Evolutionary conservation across 345 rosid species (phyloP).

Genomic region (Bretschneidera sinensis): DNA sequence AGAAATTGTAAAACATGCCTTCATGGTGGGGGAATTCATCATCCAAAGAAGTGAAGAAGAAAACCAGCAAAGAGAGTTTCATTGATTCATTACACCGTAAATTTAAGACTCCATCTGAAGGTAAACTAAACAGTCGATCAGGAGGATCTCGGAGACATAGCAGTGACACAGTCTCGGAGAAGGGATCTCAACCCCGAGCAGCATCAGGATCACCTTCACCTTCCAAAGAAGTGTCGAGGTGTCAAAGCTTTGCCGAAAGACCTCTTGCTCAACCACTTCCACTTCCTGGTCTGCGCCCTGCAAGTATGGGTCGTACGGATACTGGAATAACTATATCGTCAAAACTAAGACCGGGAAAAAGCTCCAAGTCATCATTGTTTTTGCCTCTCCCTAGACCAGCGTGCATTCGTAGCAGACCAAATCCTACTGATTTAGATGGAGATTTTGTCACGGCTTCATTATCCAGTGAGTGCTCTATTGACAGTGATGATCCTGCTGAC

Average conservation of each 20-base stretch:
- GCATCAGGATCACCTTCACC: constrained; percentile 56
- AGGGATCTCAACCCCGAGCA: constrained; percentile 38
- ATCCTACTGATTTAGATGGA: constrained; percentile 44
- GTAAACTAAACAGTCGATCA: constrained; percentile 29
- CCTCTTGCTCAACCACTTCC: constrained; percentile 61
- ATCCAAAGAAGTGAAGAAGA: constrained; percentile 48
- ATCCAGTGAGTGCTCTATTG: constrained; percentile 48
- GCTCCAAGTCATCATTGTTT: constrained; percentile 39
- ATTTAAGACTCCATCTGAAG: constrained; percentile 42
- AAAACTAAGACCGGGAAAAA: constrained; percentile 34
- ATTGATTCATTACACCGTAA: constrained; percentile 40
- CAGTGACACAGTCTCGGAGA: constrained; percentile 41
- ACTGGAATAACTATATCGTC: constrained; percentile 35
- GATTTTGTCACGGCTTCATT: constrained; percentile 38
- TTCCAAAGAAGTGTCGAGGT: constrained; percentile 42
- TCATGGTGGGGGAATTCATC: constrained; percentile 58
- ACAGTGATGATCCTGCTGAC: constrained; percentile 43
- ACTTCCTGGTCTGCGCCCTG: constrained; percentile 37
- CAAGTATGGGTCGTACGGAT: constrained; percentile 33
- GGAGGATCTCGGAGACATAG: constrained; percentile 36
- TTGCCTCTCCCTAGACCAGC: constrained; percentile 48
- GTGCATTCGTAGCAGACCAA: constrained; percentile 33
- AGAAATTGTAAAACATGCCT: constrained; percentile 36
- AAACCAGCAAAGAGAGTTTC: constrained; percentile 44
- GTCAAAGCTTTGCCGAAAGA: constrained; percentile 52